These are phyloP conservation scores for Penicillium paxilli DNA, from an alignment of 495 filamentous ascomycete species.

Conservation along the genomic window DNA sequence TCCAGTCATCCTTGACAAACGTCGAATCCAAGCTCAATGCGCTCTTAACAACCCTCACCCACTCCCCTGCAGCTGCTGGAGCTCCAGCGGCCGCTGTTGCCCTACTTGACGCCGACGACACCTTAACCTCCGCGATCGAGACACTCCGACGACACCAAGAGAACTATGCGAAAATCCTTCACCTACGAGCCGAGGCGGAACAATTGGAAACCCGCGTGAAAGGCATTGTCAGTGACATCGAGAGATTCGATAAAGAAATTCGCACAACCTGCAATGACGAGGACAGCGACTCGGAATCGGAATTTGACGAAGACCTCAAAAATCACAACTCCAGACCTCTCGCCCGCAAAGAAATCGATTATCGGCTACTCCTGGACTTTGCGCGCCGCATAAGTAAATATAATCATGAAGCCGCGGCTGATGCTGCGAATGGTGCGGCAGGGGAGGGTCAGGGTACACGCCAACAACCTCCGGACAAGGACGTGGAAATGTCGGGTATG, in stretches of 20 bases:
- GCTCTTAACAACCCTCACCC: conserved; percentile 42
- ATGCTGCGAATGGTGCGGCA: conserved; percentile 34
- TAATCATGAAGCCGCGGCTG: conserved; percentile 46
- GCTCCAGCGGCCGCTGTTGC: conserved; percentile 41
- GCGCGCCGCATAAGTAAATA: conserved; percentile 51
- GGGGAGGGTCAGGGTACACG: conserved; percentile 17
- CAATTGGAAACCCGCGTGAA: conserved; percentile 41
- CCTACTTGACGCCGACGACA: conserved; percentile 46
- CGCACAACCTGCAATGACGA: conserved; percentile 31
- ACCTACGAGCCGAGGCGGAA: conserved; percentile 38
- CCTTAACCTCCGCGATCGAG: conserved; percentile 36
- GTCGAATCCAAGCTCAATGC: conserved; percentile 45
- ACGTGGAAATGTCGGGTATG: conserved; percentile 32
- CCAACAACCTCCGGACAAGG: conserved; percentile 20
- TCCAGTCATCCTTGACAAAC: conserved; percentile 37
- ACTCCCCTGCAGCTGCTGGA: conserved; percentile 41
- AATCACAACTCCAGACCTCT: not conserved
- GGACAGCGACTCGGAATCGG: conserved; percentile 30
- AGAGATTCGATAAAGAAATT: conserved; percentile 40
- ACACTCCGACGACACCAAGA: conserved; percentile 44
- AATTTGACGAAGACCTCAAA: conserved; percentile 24
- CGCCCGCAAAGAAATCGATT: conserved; percentile 41
- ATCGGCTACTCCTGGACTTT: conserved; percentile 44
- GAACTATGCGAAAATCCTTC: conserved; percentile 42
- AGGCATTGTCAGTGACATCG: conserved; percentile 41